Evolutionary conservation across 371 early-diverging fungal genomes (phyloP).

Genomic region (Lichtheimia corymbifera): DNA sequence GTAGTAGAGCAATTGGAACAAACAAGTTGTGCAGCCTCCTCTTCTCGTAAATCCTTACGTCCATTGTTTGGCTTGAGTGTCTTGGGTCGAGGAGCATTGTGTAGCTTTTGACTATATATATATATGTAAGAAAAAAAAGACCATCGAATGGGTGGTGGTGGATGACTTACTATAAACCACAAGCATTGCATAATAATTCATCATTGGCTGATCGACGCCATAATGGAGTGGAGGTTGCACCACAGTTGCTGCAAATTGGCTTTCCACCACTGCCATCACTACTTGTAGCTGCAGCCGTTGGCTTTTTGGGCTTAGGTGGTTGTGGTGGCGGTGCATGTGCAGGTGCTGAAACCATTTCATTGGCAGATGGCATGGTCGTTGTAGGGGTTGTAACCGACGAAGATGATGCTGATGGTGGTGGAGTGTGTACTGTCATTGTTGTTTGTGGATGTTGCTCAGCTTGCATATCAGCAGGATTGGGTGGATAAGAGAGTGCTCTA

Average conservation of each 20-base stretch:
- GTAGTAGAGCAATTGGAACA: conserved; percentile 91
- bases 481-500: background rate
- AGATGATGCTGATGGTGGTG: conserved; percentile 11
- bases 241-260: conserved; percentile 83
- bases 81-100: conserved; percentile 68
- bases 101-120: conserved; percentile 63
- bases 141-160: background rate
- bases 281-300: conserved; percentile 14
- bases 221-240: conserved; percentile 87
- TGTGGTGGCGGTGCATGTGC: conserved; percentile 6
- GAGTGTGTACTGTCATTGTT: conserved; percentile 8
- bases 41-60: conserved; percentile 36
- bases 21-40: conserved; percentile 46
- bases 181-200: conserved; percentile 91
- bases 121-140: background rate
- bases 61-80: conserved; percentile 39
- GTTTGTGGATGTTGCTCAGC: conserved; percentile 1
- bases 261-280: conserved; percentile 24
- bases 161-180: conserved; percentile 83
- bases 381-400: conserved; percentile 7
- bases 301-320: conserved; percentile 12
- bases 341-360: conserved; percentile 7
- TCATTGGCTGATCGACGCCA: conserved; percentile 87
- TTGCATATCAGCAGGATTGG: background rate
- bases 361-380: conserved; percentile 1